Conservation (phyloP, 2,329 filamentous ascomycete species). For the Alternaria sp. region DNA sequence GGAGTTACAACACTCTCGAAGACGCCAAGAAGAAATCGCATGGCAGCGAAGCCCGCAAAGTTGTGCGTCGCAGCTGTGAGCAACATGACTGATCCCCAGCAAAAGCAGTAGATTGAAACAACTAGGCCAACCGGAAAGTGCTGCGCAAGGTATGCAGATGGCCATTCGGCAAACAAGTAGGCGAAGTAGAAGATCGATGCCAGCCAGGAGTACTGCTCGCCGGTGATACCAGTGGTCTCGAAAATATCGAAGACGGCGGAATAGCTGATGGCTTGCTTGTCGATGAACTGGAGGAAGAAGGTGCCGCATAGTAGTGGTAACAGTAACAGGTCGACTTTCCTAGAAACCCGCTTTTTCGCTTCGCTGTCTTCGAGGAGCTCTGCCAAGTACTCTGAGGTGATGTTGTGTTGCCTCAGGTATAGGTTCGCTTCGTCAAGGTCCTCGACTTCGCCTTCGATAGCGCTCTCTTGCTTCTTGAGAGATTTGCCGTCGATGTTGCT, state of each 20-base stretch:
- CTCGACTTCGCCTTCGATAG: conserved; percentile 36
- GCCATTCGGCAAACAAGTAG: conserved; percentile 34
- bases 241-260: conserved; percentile 66
- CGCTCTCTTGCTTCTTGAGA: conserved; percentile 7
- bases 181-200: conserved; percentile 65
- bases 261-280: conserved; percentile 65
- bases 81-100: conserved; percentile 32
- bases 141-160: conserved; percentile 40
- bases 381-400: conserved; percentile 55
- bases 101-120: conserved; percentile 33
- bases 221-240: conserved; percentile 58
- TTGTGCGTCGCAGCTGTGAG: conserved; percentile 32
- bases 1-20: conserved; percentile 35
- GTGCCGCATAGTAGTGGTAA: conserved; percentile 63
- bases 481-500: not conserved
- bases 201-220: conserved; percentile 63
- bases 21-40: conserved; percentile 33
- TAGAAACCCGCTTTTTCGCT: conserved; percentile 46
- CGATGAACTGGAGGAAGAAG: conserved; percentile 64
- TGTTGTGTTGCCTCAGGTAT: conserved; percentile 60
- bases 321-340: conserved; percentile 61
- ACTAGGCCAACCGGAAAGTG: conserved; percentile 46
- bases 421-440: conserved; percentile 60
- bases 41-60: conserved; percentile 32
- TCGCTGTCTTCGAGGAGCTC: conserved; percentile 57